A percentile compares a stretch with the other conserved stretches of the same genome.
Evolutionary conservation across 2,329 filamentous ascomycete species (phyloP).

Genomic region (Teratosphaeria zuluensis): DNA sequence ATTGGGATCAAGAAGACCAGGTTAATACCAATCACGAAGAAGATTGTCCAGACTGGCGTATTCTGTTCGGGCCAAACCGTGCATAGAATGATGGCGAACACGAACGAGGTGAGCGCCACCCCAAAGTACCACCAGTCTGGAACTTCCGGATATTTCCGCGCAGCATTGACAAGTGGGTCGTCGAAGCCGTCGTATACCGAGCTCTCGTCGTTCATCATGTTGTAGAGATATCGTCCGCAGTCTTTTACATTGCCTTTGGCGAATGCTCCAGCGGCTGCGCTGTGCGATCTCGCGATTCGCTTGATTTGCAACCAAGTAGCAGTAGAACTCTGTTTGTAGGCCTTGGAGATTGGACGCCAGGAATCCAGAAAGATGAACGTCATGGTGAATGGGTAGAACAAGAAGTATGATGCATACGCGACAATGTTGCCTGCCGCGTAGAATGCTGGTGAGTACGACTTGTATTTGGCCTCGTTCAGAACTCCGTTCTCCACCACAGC

Average conservation of each 20-base stretch:
- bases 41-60: conserved; percentile 14
- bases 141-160: conserved; percentile 38
- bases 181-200: conserved; percentile 6
- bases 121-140: conserved; percentile 43
- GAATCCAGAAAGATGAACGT: conserved; percentile 7
- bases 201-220: conserved; percentile 2
- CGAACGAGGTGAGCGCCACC: conserved; percentile 28
- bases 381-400: conserved; percentile 7
- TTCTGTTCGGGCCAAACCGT: conserved; percentile 2
- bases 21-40: conserved; percentile 26
- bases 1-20: conserved; percentile 13
- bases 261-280: neutral
- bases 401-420: conserved; percentile 3
- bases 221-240: neutral
- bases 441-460: conserved; percentile 2
- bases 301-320: conserved; percentile 2
- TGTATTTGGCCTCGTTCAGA: neutral
- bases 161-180: conserved; percentile 18
- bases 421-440: conserved; percentile 6
- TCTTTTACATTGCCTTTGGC: neutral
- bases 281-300: neutral
- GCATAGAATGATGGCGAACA: conserved; percentile 27
- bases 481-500: conserved; percentile 48
- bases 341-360: conserved; percentile 1
- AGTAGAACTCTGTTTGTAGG: neutral